A percentile compares a stretch with the other conserved stretches of the same genome.
These are phyloP conservation scores for Rutstroemia sp. DNA, from an alignment of 2,329 filamentous ascomycete genomes.

Conservation along the genomic window DNA sequence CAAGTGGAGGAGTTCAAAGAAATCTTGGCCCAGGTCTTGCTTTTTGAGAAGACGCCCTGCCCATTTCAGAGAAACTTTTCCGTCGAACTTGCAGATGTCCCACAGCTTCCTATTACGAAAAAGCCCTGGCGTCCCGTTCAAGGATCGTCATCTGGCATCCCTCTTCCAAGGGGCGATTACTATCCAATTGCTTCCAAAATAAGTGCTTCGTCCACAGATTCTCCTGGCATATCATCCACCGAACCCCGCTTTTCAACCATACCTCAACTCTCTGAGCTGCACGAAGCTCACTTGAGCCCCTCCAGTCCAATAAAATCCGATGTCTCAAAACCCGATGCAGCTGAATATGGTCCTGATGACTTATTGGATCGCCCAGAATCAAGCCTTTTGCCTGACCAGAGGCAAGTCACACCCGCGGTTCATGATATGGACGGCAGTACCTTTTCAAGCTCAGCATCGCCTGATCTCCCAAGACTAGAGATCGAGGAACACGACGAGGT, in stretches of 20 bases:
- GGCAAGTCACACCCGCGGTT: neutral
- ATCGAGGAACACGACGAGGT: conserved; percentile 20
- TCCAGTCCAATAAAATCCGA: neutral
- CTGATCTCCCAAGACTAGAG: neutral
- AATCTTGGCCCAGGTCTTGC: conserved; percentile 64
- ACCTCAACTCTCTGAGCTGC: conserved; percentile 4
- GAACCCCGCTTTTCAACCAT: conserved; percentile 3
- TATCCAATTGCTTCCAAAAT: conserved; percentile 9
- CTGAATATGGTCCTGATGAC: too few relatives aligned
- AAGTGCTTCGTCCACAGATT: neutral
- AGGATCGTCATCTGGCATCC: conserved; percentile 11
- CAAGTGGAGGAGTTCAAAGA: conserved; percentile 61
- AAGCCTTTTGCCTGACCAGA: too few relatives aligned
- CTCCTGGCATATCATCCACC: conserved; percentile 2
- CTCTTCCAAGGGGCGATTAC: conserved; percentile 7
- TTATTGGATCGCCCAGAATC: too few relatives aligned
- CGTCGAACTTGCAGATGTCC: conserved; percentile 63
- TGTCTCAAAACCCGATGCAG: neutral
- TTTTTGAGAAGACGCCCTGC: conserved; percentile 82
- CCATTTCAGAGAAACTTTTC: conserved; percentile 75
- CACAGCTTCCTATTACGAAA: conserved; percentile 57
- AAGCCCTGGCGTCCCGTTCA: conserved; percentile 57
- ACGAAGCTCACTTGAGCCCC: neutral
- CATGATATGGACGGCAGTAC: neutral
- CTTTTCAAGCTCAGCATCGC: neutral